Evolutionary conservation across 148 eudicot species (phyloP), one percentile per base, ranked within the genome.

Genomic region (Camellia sinensis): DNA sequence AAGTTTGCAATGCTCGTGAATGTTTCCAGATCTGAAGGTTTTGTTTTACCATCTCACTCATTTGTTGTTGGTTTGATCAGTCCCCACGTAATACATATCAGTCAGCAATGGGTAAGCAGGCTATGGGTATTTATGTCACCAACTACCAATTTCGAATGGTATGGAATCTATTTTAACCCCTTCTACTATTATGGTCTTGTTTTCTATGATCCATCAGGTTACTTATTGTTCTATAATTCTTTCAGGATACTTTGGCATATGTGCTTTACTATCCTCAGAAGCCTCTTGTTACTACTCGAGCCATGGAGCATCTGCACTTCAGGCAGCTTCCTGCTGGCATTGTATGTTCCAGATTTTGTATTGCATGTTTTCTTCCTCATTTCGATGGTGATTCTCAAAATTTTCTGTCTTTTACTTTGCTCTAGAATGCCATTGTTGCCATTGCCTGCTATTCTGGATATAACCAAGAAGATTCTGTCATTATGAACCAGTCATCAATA

Each of bases 41-140:
- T 44, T 15, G 46, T 14, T 7, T 22, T 21, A 1, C 80, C 60
- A 37, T 67, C 65, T 71, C 65, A 21, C 82, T 87, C 22, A 86
- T 67, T 76, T 84, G 29, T 75, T 71, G 75, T 80, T 21, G 63
- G 60, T 82, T 59, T 77, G 7, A 17, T 57, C 84, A 96, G 99
- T 96, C 99, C 61, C 99, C 99, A 69, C 99, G 98, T 91, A 96
- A 96, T 84, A 96, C 99, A 1, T 96, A 96, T 83, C 99, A 96
- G 87, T 96, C 99, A 54, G 99, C 99, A 85, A 96, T 96, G 99
- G 99, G 99, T 67, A 96, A 96, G 86, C 99, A 96, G 86, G 99
- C 99, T 22, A 96, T 96, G 99, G 99, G 99, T 4, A 96, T 96
- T 18, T 96, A 96, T 79, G 98, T 96, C 86, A 96, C 99, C 64